Base-by-base conservation (phyloP, 192 early-diverging fungal species). In the Polychytrium aggregatum region DNA sequence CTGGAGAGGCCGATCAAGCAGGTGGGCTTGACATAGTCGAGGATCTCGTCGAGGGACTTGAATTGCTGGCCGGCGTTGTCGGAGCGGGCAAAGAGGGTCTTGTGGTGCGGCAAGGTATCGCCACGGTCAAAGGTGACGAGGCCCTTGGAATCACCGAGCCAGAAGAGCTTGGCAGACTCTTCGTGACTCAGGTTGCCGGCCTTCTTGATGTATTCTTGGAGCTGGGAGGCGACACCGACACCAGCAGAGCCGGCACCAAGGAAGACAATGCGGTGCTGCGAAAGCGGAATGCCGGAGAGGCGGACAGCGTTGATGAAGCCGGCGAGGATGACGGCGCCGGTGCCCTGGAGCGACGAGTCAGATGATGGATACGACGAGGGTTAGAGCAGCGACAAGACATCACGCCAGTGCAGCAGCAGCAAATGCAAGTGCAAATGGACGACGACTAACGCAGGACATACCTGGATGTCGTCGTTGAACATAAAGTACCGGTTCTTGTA, bases 391-490 rank as follows among this genome's bases (percentile, higher is more conserved):
- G n/a, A n/a, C n/a, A n/a, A n/a, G n/a, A n/a, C n/a, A n/a, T n/a
- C n/a, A n/a, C n/a, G n/a, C n/a, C n/a, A n/a, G n/a, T n/a, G n/a
- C n/a, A n/a, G n/a, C n/a, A n/a, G n/a, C n/a, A n/a, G n/a, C n/a
- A n/a, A n/a, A n/a, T n/a, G n/a, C n/a, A n/a, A n/a, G n/a, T n/a
- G n/a, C n/a, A n/a, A n/a, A n/a, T n/a, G n/a, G n/a, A n/a, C n/a
- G n/a, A n/a, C n/a, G n/a, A n/a, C n/a, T n/a, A n/a, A n/a, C n/a
- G n/a, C n/a, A n/a, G n/a, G n/a, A n/a, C n/a, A n/a, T n/a, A 46
- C 53, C 56, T 90, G 87, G 48, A 92, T 90, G 53, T 92, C 88
- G 51, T 98, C 94, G 64, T 98, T 98, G 65, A 98, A 98, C 63
- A 81, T 86, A 44, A 86, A 76, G 31, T 78, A 82, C 18, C 72